Percentiles rank a stretch among this genome's conserved stretches.
Conservation (phyloP, 768 basidiomycete species). For the Termitomyces sp. region DNA sequence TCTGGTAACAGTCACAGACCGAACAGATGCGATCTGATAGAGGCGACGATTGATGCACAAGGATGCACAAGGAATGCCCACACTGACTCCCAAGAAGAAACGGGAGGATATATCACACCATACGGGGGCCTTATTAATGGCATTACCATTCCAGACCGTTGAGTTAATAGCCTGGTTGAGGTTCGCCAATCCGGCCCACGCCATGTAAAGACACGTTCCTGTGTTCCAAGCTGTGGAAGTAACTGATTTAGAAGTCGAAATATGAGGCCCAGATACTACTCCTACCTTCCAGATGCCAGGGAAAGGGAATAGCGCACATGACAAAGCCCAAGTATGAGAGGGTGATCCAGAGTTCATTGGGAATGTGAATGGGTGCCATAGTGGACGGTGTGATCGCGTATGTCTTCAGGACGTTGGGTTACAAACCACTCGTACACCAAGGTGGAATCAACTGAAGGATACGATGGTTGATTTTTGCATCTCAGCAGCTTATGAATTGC, state of each 20-base stretch:
- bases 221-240: conserved; percentile 14
- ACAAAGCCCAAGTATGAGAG: conserved; percentile 57
- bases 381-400: conserved; percentile 4
- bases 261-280: not conserved
- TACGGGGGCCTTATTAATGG: conserved; percentile 46
- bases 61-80: conserved; percentile 48
- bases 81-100: conserved; percentile 36
- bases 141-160: conserved; percentile 62
- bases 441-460: conserved; percentile 26
- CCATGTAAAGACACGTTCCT: conserved; percentile 65
- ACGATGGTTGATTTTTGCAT: conserved; percentile 10
- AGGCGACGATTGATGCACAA: conserved; percentile 62
- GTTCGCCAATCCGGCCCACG: conserved; percentile 56
- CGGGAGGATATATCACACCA: conserved; percentile 62
- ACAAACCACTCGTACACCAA: conserved; percentile 21
- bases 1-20: conserved; percentile 43
- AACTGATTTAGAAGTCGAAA: not conserved
- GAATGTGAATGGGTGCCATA: conserved; percentile 23
- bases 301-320: conserved; percentile 51
- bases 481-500: conserved; percentile 31
- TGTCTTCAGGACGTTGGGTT: conserved; percentile 15
- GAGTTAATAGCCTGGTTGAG: conserved; percentile 62
- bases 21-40: conserved; percentile 51
- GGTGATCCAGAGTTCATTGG: conserved; percentile 39
- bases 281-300: conserved; percentile 63